Conservation (phyloP, 2,329 filamentous ascomycete species). For the Onygena corvina region DNA sequence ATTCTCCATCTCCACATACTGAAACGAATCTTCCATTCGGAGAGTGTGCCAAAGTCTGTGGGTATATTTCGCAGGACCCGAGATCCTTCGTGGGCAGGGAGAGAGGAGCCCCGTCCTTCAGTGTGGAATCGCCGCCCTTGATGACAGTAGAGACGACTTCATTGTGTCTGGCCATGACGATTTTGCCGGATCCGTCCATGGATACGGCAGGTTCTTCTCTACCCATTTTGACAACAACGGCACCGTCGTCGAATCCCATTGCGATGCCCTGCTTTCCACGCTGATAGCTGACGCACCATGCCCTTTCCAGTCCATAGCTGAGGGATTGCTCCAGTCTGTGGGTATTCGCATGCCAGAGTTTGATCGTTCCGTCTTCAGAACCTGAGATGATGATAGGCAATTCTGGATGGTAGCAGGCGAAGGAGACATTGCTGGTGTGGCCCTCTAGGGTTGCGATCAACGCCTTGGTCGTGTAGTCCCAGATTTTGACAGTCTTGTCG, state of each 20-base stretch:
- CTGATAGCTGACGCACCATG: conserved; percentile 96
- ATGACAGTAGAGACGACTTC: conserved; percentile 92
- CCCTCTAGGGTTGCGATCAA: conserved; percentile 93
- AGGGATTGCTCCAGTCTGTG: conserved; percentile 92
- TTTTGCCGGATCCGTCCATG: conserved; percentile 91
- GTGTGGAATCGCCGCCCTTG: conserved; percentile 68
- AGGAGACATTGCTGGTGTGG: conserved; percentile 95
- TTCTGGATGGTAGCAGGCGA: conserved; percentile 95
- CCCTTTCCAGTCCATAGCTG: conserved; percentile 88
- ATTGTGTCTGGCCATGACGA: conserved; percentile 91
- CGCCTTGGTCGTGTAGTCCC: conserved; percentile 98
- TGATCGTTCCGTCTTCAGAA: conserved; percentile 92
- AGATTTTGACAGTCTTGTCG: conserved; percentile 92
- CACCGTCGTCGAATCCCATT: conserved; percentile 94
- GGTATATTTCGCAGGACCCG: conserved; percentile 91
- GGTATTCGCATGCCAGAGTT: conserved; percentile 98
- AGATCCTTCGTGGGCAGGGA: conserved; percentile 84
- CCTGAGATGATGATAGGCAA: conserved; percentile 94
- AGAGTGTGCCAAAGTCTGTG: conserved; percentile 88
- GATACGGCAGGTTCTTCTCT: conserved; percentile 94
- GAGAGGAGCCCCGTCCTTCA: conserved; percentile 84
- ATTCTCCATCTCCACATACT: conserved; percentile 91
- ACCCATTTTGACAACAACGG: conserved; percentile 94
- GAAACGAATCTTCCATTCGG: conserved; percentile 85
- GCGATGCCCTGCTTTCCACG: conserved; percentile 88